Percentiles rank a stretch among this genome's conserved stretches.
Evolutionary conservation across 805 yeast genomes (phyloP).

Genomic region (Zygotorulaspora florentina): DNA sequence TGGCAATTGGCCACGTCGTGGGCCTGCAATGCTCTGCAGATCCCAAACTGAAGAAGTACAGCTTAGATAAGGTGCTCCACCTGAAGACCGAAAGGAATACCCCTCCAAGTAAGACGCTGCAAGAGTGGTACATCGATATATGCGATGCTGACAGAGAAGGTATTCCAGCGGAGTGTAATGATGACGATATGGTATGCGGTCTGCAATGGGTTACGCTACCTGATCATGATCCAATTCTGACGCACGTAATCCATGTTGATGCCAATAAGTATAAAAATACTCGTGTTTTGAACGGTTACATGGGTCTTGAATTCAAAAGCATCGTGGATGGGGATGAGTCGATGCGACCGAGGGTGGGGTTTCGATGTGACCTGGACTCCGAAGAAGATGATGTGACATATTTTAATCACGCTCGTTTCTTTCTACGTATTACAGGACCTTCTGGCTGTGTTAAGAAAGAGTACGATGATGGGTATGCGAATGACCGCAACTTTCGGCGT

Average conservation of each 20-base stretch:
- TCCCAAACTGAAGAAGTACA: slow-evolving; percentile 21
- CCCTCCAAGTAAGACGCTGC: slow-evolving; percentile 69
- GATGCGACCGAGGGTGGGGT: background rate
- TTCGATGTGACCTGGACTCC: background rate
- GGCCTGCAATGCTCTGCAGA: too few relatives aligned
- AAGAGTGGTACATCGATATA: slow-evolving; percentile 67
- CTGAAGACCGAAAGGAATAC: slow-evolving; percentile 43
- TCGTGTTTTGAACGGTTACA: background rate
- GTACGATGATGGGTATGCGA: slow-evolving; percentile 23
- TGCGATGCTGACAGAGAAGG: slow-evolving; percentile 47
- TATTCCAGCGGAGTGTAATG: slow-evolving; percentile 51
- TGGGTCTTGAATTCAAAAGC: background rate
- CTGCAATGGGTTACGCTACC: slow-evolving; percentile 53
- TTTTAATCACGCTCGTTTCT: background rate
- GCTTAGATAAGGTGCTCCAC: slow-evolving; percentile 7
- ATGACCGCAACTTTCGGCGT: slow-evolving; percentile 28
- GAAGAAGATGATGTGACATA: background rate
- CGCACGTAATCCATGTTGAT: slow-evolving; percentile 57
- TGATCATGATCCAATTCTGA: slow-evolving; percentile 42
- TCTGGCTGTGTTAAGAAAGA: slow-evolving; percentile 40
- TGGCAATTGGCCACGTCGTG: background rate
- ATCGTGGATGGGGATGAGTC: background rate
- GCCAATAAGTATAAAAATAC: background rate
- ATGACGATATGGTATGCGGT: slow-evolving; percentile 76
- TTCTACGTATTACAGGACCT: slow-evolving; percentile 37